Evolutionary conservation across 2,329 filamentous ascomycete species (phyloP).

Genomic region (Scedosporium minutisporum): DNA sequence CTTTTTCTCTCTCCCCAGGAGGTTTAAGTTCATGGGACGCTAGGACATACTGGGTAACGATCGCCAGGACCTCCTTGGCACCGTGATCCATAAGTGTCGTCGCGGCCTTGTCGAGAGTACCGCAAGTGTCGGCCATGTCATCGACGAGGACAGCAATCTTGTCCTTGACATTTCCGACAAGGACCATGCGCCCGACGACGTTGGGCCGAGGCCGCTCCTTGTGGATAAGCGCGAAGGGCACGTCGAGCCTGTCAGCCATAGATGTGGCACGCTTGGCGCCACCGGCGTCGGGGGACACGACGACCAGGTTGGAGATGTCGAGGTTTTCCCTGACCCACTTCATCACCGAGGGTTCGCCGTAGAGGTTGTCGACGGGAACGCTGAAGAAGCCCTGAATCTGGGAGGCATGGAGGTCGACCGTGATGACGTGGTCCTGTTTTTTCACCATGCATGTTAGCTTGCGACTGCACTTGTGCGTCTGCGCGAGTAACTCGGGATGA

Average conservation of each 20-base stretch:
- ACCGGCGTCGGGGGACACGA: constrained; percentile 90
- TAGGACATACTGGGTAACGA: constrained; percentile 63
- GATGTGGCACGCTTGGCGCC: constrained; percentile 90
- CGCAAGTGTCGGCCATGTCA: constrained; percentile 96
- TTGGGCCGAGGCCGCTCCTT: constrained; percentile 83
- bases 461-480: not conserved
- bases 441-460: constrained; percentile 12
- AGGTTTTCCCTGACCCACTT: constrained; percentile 87
- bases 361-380: constrained; percentile 65
- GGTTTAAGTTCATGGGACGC: no score
- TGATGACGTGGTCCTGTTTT: constrained; percentile 55
- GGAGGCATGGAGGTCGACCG: constrained; percentile 89
- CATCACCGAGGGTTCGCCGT: constrained; percentile 85
- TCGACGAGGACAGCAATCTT: constrained; percentile 94
- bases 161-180: constrained; percentile 88
- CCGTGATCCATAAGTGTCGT: constrained; percentile 80
- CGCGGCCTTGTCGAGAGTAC: constrained; percentile 67
- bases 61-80: constrained; percentile 80
- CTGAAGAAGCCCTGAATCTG: constrained; percentile 98
- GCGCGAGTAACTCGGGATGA: not conserved
- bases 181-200: constrained; percentile 80
- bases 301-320: constrained; percentile 72
- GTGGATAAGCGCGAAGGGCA: constrained; percentile 89
- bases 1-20: no score
- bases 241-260: constrained; percentile 84